Evolutionary conservation across 345 rosid genomes (phyloP), one percentile per base, ranked within the genome.

Genomic region (Lenwebbia sp.): DNA sequence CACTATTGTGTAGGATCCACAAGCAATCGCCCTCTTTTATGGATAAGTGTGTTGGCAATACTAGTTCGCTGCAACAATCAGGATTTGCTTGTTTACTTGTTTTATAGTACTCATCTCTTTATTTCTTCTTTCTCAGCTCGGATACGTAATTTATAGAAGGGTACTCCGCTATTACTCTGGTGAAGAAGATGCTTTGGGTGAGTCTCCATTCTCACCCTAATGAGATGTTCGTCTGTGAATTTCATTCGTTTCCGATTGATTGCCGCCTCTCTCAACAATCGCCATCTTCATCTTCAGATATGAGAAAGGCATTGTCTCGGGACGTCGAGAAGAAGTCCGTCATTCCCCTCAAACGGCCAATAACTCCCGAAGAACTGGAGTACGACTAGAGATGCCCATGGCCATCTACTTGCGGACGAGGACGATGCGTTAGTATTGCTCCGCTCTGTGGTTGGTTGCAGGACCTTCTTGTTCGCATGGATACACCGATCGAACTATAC

Each of bases 121-220:
- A 87, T 7, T 25, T 52, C 85, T 85, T 33, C 25, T 54, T 75
- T 58, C 44, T 54, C 96, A 96, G 98, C 98, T 95, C 74, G 98
- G 98, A 8, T 96, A 98, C 85, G 91, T 95, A 83, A 95, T 96
- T 40, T 95, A 94, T 86, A 89, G 99, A 91, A 91, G 98, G 86
- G 99, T 96, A 85, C 91, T 96, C 54, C 95, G 98, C 17, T 95
- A 96, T 90, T 98, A 98, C 87, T 98, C 96, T 52, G 98, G 99
- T 60, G 98, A 98, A 81, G 99, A 95, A 90, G 98, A 94, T 89
- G 99, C 98, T 4, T 90, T 95, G 89, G 95, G 99, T 94, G 88
- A 92, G 91, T 89, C 85, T 86, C 47, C n/a, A 50, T 83, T 54
- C 33, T 55, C 58, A 53, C 23, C 40, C 37, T 15, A 19, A 78